phyloP scores from a whole-genome alignment of 495 filamentous ascomycete genomes.

The Lasiosphaeriaceae sp. region DNA sequence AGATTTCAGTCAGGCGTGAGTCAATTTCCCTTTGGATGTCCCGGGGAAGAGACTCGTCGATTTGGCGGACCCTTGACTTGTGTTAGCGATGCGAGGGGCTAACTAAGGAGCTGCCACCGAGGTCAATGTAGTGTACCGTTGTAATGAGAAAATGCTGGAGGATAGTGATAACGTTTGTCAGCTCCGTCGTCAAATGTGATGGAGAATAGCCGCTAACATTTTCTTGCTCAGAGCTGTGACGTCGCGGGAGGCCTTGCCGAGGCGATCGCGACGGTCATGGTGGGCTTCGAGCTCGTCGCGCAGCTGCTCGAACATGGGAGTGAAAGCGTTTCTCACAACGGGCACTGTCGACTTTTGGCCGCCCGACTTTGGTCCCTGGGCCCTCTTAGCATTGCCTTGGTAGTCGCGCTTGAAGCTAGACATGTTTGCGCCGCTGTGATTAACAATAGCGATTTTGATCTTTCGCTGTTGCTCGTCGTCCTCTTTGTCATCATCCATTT shows the following conservation, averaged over 20 bases:
- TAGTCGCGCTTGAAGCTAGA: conserved; percentile 56
- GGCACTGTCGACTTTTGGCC: conserved; percentile 9
- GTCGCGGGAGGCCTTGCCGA: conserved; percentile 85
- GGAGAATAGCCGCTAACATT: conserved; percentile 58
- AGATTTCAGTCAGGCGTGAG: conserved; percentile 61
- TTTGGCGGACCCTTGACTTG: conserved; percentile 50
- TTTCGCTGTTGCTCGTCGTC: conserved; percentile 3
- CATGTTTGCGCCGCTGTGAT: conserved; percentile 23
- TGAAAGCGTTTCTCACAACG: conserved; percentile 44
- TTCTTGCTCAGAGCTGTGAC: conserved; percentile 95
- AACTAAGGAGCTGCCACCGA: background rate
- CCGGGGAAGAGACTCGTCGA: conserved; percentile 59
- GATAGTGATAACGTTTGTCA: conserved; percentile 6
- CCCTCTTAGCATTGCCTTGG: conserved; percentile 50
- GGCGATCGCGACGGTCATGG: conserved; percentile 83
- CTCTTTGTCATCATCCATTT: background rate
- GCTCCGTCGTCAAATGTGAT: background rate
- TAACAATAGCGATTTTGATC: background rate
- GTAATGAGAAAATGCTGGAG: conserved; percentile 82
- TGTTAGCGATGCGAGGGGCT: background rate
- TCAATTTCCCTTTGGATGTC: conserved; percentile 62
- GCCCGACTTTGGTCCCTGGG: conserved; percentile 27
- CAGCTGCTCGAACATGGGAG: conserved; percentile 80
- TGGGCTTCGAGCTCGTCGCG: conserved; percentile 89
- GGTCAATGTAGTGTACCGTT: conserved; percentile 57